phyloP scores from a whole-genome alignment of 306 rosid genomes.

The Cicer arietinum region DNA sequence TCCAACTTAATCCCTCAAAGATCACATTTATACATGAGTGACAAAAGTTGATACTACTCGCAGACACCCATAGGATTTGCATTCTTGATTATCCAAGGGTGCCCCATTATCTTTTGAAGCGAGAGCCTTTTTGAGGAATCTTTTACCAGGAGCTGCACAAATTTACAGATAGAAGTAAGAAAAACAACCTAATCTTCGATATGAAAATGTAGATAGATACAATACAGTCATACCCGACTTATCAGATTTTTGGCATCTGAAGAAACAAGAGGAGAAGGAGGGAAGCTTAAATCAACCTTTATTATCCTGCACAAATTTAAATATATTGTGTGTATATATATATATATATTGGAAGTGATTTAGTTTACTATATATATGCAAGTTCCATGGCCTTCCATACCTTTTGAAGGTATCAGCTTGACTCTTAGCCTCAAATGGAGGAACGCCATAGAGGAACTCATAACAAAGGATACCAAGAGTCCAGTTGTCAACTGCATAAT shows the following conservation, averaged over 20 bases:
- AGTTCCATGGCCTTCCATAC: constrained; percentile 36
- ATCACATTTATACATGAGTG: too few relatives aligned
- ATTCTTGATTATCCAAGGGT: constrained; percentile 86
- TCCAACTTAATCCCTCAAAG: too few relatives aligned
- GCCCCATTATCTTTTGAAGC: constrained; percentile 78
- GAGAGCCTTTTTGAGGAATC: constrained; percentile 78
- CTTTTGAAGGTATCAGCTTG: constrained; percentile 82
- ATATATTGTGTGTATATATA: neutral
- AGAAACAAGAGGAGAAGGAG: constrained; percentile 63
- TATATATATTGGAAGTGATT: constrained; percentile 3
- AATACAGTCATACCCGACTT: constrained; percentile 55
- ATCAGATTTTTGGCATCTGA: constrained; percentile 76
- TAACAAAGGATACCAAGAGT: constrained; percentile 86
- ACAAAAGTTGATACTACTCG: constrained; percentile 34
- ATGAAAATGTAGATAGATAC: neutral
- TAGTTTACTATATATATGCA: neutral
- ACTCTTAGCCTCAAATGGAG: constrained; percentile 93
- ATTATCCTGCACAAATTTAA: constrained; percentile 60
- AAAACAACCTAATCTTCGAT: neutral
- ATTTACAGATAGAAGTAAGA: constrained; percentile 30
- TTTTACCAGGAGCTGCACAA: constrained; percentile 78
- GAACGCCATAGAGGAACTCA: constrained; percentile 84
- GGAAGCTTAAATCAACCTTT: constrained; percentile 74
- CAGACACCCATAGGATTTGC: constrained; percentile 65
- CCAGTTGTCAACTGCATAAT: constrained; percentile 90